phyloP scores from a whole-genome alignment of 495 filamentous ascomycete genomes.

The Tuber brumale region DNA sequence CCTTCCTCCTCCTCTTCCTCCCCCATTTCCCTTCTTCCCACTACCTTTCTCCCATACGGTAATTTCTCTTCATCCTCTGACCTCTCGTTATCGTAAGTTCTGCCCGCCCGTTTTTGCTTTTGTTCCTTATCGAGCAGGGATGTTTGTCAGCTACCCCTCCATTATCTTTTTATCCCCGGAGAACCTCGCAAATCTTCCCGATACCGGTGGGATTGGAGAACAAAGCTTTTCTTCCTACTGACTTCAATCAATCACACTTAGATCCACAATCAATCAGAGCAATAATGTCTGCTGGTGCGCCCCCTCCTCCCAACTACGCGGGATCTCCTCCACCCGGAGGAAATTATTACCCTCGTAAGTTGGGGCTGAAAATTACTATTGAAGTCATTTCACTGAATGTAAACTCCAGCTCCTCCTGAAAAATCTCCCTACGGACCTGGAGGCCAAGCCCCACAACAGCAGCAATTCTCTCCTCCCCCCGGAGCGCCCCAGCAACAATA shows the following conservation, averaged over 20 bases:
- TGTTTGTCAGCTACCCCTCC: conserved; percentile 11
- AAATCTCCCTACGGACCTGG: conserved; percentile 3
- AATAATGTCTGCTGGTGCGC: conserved; percentile 29
- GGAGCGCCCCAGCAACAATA: conserved; percentile 40
- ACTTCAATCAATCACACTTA: background rate
- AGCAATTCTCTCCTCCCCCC: conserved; percentile 31
- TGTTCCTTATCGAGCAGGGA: background rate
- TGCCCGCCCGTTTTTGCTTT: background rate
- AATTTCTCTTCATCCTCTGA: background rate
- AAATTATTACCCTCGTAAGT: conserved; percentile 35
- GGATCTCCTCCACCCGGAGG: conserved; percentile 23
- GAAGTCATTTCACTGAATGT: background rate
- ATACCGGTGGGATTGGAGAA: background rate
- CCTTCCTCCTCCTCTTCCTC: background rate
- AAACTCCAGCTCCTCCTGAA: background rate
- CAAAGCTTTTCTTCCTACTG: background rate
- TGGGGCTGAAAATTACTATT: background rate
- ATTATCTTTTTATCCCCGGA: background rate
- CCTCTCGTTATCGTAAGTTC: conserved; percentile 3
- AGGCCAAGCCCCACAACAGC: background rate
- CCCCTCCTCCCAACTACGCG: conserved; percentile 32
- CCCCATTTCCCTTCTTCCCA: background rate
- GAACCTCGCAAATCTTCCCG: background rate
- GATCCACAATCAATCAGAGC: conserved; percentile 7
- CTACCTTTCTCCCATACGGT: background rate